Evolutionary conservation across 495 filamentous ascomycete genomes (phyloP).

Genomic region (Penicillium paxilli): DNA sequence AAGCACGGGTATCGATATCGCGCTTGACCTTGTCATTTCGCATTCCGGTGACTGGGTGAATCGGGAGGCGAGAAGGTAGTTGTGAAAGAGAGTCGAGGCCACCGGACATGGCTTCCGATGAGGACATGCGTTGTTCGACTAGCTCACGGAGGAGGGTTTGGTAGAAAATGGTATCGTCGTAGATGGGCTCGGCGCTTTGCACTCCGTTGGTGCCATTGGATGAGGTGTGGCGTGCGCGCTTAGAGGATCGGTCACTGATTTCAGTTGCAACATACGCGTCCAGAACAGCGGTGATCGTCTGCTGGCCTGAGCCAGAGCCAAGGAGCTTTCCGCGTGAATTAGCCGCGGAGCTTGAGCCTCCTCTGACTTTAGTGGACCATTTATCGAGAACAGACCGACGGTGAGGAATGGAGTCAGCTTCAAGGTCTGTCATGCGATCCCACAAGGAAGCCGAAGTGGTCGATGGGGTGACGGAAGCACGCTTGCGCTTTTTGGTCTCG

Average conservation of each 20-base stretch:
- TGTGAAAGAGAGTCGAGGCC: slow-evolving; percentile 43
- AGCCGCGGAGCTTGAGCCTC: slow-evolving; percentile 36
- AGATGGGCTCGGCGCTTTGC: slow-evolving; percentile 50
- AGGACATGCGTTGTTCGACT: slow-evolving; percentile 75
- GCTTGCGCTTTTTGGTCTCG: slow-evolving; percentile 60
- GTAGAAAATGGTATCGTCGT: slow-evolving; percentile 94
- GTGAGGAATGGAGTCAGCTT: slow-evolving; percentile 48
- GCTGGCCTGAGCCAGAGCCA: slow-evolving; percentile 38
- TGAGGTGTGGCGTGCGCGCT: slow-evolving; percentile 40
- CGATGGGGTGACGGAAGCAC: slow-evolving; percentile 44
- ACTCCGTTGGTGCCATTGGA: slow-evolving; percentile 3
- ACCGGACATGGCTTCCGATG: slow-evolving; percentile 44
- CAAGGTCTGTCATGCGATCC: slow-evolving; percentile 69
- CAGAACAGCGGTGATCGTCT: slow-evolving; percentile 71
- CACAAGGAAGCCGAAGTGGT: slow-evolving; percentile 63
- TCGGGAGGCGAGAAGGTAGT: slow-evolving; percentile 32
- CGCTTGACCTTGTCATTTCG: slow-evolving; percentile 81
- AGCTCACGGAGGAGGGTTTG: slow-evolving; percentile 87
- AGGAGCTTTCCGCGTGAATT: slow-evolving; percentile 48
- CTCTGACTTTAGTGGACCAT: slow-evolving; percentile 54
- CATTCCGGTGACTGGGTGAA: slow-evolving; percentile 58
- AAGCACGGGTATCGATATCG: slow-evolving; percentile 87
- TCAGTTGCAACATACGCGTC: slow-evolving; percentile 69
- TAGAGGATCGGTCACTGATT: slow-evolving; percentile 63
- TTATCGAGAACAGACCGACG: slow-evolving; percentile 47